These are phyloP conservation scores for Myxozyma melibiosi DNA, from an alignment of 805 yeast genomes.

Conservation along the genomic window DNA sequence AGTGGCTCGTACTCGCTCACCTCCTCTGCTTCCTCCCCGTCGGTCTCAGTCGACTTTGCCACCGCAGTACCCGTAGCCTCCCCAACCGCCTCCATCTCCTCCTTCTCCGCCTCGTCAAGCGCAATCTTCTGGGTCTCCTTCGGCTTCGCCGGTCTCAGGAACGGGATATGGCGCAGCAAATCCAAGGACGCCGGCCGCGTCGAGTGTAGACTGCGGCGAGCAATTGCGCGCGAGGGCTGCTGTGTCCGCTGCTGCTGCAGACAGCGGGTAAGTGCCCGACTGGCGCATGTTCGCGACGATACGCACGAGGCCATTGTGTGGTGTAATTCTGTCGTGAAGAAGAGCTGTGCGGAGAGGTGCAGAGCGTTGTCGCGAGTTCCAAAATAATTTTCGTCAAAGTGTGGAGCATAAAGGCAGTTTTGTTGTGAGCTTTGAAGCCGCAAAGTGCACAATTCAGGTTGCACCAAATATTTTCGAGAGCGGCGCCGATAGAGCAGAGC, in stretches of 20 bases:
- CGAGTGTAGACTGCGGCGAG: not conserved
- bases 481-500: too few species aligned
- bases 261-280: not conserved
- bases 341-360: too few species aligned
- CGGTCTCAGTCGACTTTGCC: not conserved
- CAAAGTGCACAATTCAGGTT: too few species aligned
- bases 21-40: not conserved
- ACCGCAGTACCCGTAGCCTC: too few species aligned
- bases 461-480: too few species aligned
- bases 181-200: not conserved
- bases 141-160: not conserved
- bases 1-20: constrained; percentile 11
- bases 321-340: too few species aligned
- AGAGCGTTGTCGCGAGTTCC: too few species aligned
- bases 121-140: constrained; percentile 8
- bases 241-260: not conserved
- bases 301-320: constrained; percentile 1
- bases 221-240: not conserved
- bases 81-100: constrained; percentile 12
- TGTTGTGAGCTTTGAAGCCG: too few species aligned
- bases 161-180: constrained; percentile 5
- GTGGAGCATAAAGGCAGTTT: too few species aligned
- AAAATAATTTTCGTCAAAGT: not conserved
- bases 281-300: not conserved
- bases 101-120: constrained; percentile 18